Base-by-base conservation (phyloP, 768 basidiomycete genomes). In the Lactifluus volemus region DNA sequence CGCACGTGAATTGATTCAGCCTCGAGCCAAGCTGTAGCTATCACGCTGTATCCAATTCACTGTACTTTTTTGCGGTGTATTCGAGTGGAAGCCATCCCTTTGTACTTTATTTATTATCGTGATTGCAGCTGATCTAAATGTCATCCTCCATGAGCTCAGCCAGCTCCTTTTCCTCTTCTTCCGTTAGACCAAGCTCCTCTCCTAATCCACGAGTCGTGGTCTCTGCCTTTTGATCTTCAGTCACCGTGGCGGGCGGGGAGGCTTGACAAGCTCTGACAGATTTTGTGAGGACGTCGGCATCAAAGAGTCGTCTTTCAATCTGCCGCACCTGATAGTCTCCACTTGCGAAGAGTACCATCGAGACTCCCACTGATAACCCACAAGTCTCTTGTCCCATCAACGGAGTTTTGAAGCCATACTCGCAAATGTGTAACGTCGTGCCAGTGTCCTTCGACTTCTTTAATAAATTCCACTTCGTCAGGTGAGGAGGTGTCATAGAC, bases 81-180 rank as follows among this genome's bases (percentile, higher is more conserved):
- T 29, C 15, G 38, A 45, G 15, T 25, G 32, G 5, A 9, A 45
- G n/a, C 25, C 25, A 30, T 39, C 41, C 19, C 6, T n/a, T 38
- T 32, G 29, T 48, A 56, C 39, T 17, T n/a, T 45, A 34, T 51
- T 7, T 34, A 4, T 9, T 34, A 4, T 25, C 25, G 25, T 25
- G 25, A 25, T 34, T 34, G 0, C 32, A 34, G 32, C 5, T 34
- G 10, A 58, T 30, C 3, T 48, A 58, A 15, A 49, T 48, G 32
- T 70, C 68, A 4, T 70, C 70, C 42, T 70, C 77, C 80, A 88
- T 81, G 41, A 97, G 72, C 68, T 93, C 92, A 41, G 85, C 93
- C 21, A 98, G 76, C 71, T 97, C 93, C 21, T 83, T 79, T 68
- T 94, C 92, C 72, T 97, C 95, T 55, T 96, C 95, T 68, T 88